Evolutionary conservation across 2,329 filamentous ascomycete genomes (phyloP).

Genomic region (Colletotrichum sp.): DNA sequence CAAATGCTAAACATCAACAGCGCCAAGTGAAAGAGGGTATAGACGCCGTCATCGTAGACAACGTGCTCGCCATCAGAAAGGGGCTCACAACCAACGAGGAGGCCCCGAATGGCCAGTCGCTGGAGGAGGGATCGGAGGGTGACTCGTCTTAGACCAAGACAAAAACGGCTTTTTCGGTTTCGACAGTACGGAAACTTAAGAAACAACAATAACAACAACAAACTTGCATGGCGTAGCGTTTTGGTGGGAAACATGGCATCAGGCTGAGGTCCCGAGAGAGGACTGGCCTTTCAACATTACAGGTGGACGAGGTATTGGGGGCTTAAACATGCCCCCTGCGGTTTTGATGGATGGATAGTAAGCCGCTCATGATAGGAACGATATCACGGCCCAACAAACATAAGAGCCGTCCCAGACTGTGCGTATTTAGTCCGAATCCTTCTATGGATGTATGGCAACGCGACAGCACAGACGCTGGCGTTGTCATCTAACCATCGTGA

Average conservation of each 20-base stretch:
- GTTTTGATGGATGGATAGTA: background rate
- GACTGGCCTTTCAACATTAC: conserved; percentile 4
- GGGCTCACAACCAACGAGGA: conserved; percentile 68
- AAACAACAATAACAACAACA: background rate
- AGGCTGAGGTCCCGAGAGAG: background rate
- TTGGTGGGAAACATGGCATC: background rate
- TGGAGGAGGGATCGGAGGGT: conserved; percentile 8
- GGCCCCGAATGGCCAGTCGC: conserved; percentile 21
- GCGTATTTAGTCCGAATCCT: too few relatives aligned
- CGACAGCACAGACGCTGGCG: too few relatives aligned
- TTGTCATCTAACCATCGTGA: too few relatives aligned
- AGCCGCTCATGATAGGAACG: too few relatives aligned
- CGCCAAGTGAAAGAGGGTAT: conserved; percentile 94
- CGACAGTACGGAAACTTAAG: background rate
- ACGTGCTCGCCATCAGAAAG: conserved; percentile 89
- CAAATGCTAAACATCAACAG: conserved; percentile 43
- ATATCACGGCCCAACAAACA: too few relatives aligned
- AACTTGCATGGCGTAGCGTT: conserved; percentile 16
- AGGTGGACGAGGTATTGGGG: background rate
- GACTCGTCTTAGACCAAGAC: conserved; percentile 1
- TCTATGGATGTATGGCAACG: too few relatives aligned
- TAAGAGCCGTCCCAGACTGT: too few relatives aligned
- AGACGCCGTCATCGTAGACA: conserved; percentile 97
- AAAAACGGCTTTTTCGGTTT: background rate
- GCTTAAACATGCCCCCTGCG: background rate